Base-by-base conservation (phyloP, 2,329 filamentous ascomycete genomes). In the Ceratocystis cubensis region DNA sequence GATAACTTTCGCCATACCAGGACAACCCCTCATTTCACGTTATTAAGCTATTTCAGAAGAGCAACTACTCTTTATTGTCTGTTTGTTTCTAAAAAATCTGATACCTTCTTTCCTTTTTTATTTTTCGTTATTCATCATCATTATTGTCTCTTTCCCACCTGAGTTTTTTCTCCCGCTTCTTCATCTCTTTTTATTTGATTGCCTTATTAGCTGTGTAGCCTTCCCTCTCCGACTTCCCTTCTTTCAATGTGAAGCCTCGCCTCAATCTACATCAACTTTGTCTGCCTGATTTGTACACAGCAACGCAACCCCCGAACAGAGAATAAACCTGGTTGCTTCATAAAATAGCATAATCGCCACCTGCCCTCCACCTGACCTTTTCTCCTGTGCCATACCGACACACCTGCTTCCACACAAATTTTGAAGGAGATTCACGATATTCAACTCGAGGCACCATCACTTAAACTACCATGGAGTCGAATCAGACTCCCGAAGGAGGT, bases 11-110 rank as follows among this genome's bases (percentile, higher is more conserved):
- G 56, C 28, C 15, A 37, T 28, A n/a, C 7, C 28, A n/a, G 28
- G 22, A 25, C 56, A 59, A 59, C 56, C 56, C 56, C 56, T 59
- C 53, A 65, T 48, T 37, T 44, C 37, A 37, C 15, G 37, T 15
- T 41, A 41, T 41, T 15, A 13, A 41, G 37, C 37, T 15, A 41
- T 13, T 41, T 41, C 4, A 41, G 10, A 41, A 53, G 22, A 28
- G 48, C 48, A 53, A 53, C 48, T 53, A 28, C 48, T 53, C 48
- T 53, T 41, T 62, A 8, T 28, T 66, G 48, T 56, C 30, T 53
- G 44, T 30, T 66, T 62, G 46, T 53, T 37, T 37, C 46, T 25
- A 22, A 33, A 28, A 62, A 41, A 28, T 53, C 57, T 61, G 25
- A 56, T 13, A 25, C 6, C 45, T 3, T 63, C 25, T 22, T 17